Evolutionary conservation across 441 rosid species (phyloP), one percentile per base, ranked within the genome.

Genomic region (Geranium incanum): DNA sequence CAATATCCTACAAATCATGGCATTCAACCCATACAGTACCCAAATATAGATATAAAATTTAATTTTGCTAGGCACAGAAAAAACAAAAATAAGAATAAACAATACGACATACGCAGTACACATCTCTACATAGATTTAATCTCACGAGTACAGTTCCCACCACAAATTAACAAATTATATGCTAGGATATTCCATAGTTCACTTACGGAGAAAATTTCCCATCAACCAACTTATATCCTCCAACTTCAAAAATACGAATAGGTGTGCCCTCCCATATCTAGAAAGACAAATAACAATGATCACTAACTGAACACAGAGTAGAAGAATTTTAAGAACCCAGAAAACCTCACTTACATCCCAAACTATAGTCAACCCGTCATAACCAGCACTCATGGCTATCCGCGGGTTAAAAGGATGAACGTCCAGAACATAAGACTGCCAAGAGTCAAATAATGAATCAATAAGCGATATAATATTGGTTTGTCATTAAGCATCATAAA

Each of bases 191-290:
- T 16, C 33, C 50, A 50, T n/a, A n/a, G 74, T 50, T 73, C 71
- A 83, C 99, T 93, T 87, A 93, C 99, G 98, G 89, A 72, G 99
- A 93, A 84, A 96, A 96, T 80, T 96, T 96, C 77, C 99, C 98
- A 79, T 96, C 99, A 21, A 96, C 98, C 88, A 96, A 78, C 84
- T 93, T 86, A 86, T 83, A 90, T 75, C 80, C 92, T 52, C 96
- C 91, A 80, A 96, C 87, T 81, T 93, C 95, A 80, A 92, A 92
- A 78, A 84, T 87, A 79, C 77, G 86, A 77, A 96, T 90, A 68
- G 99, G 96, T 68, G 75, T 84, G 69, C 99, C 99, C 84, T 90
- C 96, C 99, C 99, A 96, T 81, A 96, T 96, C 99, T 96, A 76
- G 66, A 83, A 72, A 72, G 72, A 76, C 13, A 74, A 79, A 59